A percentile compares a stretch with the other conserved stretches of the same genome.
Conservation (phyloP, 179 eudicot genomes). For the Silene noctiflora region DNA sequence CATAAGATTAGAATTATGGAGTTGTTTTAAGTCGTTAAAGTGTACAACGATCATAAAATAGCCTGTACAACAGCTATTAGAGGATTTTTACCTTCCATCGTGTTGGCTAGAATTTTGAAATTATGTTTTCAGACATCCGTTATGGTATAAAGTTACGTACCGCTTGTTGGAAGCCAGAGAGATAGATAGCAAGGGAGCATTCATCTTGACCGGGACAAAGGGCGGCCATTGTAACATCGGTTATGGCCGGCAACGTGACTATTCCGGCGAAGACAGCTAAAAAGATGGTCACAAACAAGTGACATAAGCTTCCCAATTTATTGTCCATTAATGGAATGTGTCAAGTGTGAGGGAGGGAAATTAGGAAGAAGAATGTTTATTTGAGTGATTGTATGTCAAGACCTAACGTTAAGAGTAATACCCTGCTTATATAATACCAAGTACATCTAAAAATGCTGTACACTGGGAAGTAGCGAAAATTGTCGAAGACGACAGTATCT, state of each 20-base stretch:
- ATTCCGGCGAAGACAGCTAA: conserved; percentile 20
- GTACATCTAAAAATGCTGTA: not conserved
- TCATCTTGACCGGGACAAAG: conserved; percentile 38
- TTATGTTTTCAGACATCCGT: too few species aligned
- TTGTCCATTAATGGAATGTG: conserved; percentile 7
- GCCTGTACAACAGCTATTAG: too few species aligned
- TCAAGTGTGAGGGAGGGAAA: not conserved
- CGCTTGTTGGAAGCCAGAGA: conserved; percentile 39
- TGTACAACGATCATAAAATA: too few species aligned
- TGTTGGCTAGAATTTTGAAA: too few species aligned
- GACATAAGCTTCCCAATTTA: conserved; percentile 21
- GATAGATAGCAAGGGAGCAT: conserved; percentile 41
- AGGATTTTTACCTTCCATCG: too few species aligned
- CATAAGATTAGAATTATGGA: too few species aligned
- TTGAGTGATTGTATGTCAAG: not conserved
- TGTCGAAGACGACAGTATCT: too few species aligned
- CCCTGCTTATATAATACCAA: conserved; percentile 1
- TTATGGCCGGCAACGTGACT: conserved; percentile 26
- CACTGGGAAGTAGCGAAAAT: not conserved
- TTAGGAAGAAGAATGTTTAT: not conserved
- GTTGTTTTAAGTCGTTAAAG: too few species aligned
- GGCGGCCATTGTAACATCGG: conserved; percentile 35
- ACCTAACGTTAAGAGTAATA: not conserved
- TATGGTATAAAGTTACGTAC: conserved; percentile 16
- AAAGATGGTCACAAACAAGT: conserved; percentile 32